These are phyloP conservation scores for Thymus quinquecostatus DNA, from an alignment of 257 asterid species.

Conservation along the genomic window DNA sequence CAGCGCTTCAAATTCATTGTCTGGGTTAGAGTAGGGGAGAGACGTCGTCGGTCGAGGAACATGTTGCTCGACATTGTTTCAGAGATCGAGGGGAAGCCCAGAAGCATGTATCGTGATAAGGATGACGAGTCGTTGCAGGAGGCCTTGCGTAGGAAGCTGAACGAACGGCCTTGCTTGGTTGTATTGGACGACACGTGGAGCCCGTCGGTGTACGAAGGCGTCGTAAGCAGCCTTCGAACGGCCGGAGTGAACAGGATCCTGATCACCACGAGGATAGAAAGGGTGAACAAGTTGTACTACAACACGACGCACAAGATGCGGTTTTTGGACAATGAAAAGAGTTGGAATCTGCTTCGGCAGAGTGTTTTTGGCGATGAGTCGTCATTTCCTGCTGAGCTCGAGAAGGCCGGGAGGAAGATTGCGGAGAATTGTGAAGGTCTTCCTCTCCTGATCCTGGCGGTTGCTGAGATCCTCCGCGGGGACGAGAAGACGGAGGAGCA, in stretches of 20 bases:
- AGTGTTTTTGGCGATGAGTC: background rate
- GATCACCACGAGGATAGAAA: background rate
- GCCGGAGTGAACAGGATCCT: background rate
- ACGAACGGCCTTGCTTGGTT: slow-evolving; percentile 30
- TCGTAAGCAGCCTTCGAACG: background rate
- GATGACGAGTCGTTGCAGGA: too few relatives aligned
- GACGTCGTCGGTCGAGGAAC: too few relatives aligned
- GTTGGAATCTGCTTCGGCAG: background rate
- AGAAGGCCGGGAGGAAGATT: slow-evolving; percentile 26
- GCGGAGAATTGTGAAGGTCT: slow-evolving; percentile 28
- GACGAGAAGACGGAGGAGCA: background rate
- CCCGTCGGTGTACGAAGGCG: background rate
- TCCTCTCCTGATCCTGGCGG: slow-evolving; percentile 30
- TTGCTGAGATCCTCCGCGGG: slow-evolving; percentile 26
- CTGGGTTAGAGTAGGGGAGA: background rate
- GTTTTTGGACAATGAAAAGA: background rate
- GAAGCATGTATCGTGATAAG: background rate
- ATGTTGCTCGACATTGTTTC: background rate
- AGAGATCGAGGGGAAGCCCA: slow-evolving; percentile 25
- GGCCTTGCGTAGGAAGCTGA: background rate
- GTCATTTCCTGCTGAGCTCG: slow-evolving; percentile 5
- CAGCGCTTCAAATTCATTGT: slow-evolving; percentile 30
- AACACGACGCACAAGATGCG: background rate
- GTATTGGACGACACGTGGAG: slow-evolving; percentile 53
- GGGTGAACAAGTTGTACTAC: too few relatives aligned